Conservation (phyloP, 805 yeast species). For the Zygotorulaspora chibaensis region DNA sequence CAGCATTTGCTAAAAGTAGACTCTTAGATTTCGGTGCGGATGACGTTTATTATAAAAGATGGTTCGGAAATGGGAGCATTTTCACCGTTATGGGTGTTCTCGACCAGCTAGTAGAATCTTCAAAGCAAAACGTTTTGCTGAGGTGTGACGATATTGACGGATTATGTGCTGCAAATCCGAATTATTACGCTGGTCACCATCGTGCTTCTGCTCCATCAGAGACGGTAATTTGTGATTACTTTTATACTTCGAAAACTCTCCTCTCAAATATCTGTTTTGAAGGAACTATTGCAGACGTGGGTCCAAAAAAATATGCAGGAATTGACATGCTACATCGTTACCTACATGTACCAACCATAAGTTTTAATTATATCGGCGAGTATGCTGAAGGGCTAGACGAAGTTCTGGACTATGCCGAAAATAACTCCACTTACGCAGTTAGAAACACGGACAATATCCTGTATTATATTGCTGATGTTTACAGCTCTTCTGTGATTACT, state of each 20-base stretch:
- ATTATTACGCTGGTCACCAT: conserved; percentile 40
- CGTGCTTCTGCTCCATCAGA: conserved; percentile 37
- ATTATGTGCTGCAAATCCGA: conserved; percentile 30
- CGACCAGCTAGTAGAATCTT: conserved; percentile 34
- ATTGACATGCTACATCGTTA: conserved; percentile 39
- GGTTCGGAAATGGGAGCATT: conserved; percentile 39
- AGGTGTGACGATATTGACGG: conserved; percentile 42
- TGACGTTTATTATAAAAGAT: conserved; percentile 34
- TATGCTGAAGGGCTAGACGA: conserved; percentile 37
- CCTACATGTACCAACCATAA: conserved; percentile 36
- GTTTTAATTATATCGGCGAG: conserved; percentile 35
- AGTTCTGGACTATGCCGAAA: conserved; percentile 34
- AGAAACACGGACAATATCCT: conserved; percentile 35
- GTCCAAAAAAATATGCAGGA: conserved; percentile 35
- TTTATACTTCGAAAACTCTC: conserved; percentile 34
- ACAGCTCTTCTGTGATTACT: conserved; percentile 29
- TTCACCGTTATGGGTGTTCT: conserved; percentile 38
- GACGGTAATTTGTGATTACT: conserved; percentile 40
- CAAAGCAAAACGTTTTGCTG: conserved; percentile 34
- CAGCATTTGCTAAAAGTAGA: conserved; percentile 37
- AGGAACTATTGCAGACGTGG: conserved; percentile 33
- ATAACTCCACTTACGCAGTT: conserved; percentile 35
- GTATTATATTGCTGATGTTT: conserved; percentile 34
- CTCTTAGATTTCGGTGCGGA: conserved; percentile 34
- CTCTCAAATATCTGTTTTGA: conserved; percentile 35